Conservation (phyloP, 306 rosid species). For the Vigna unguiculata region DNA sequence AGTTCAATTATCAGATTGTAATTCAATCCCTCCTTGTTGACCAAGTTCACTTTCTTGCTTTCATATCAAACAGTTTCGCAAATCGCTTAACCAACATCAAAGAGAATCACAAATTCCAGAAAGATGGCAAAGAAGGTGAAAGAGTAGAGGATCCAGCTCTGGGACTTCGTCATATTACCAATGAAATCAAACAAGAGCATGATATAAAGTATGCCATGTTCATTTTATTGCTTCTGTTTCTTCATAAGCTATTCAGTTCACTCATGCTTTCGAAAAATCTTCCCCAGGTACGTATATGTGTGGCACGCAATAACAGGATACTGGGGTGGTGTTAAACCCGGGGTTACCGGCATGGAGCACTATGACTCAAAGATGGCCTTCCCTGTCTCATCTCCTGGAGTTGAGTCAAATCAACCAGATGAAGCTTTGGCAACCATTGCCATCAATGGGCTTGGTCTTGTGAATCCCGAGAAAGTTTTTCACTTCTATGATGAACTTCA, state of each 20-base stretch:
- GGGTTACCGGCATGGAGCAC: slow-evolving; percentile 70
- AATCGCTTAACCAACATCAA: slow-evolving; percentile 73
- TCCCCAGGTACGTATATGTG: slow-evolving; percentile 70
- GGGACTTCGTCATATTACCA: slow-evolving; percentile 71
- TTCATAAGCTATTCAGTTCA: neutral
- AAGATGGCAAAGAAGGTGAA: slow-evolving; percentile 78
- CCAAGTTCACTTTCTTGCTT: slow-evolving; percentile 2
- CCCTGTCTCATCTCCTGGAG: slow-evolving; percentile 83
- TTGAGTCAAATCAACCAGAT: slow-evolving; percentile 70
- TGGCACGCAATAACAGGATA: slow-evolving; percentile 97
- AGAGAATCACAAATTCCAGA: slow-evolving; percentile 92
- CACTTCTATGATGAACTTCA: slow-evolving; percentile 86
- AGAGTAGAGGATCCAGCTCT: slow-evolving; percentile 69
- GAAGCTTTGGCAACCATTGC: slow-evolving; percentile 64
- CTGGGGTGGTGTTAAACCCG: slow-evolving; percentile 93
- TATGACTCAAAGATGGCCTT: slow-evolving; percentile 71
- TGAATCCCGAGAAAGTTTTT: slow-evolving; percentile 79
- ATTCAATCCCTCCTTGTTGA: slow-evolving; percentile 1
- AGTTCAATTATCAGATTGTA: slow-evolving; percentile 13
- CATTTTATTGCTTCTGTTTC: slow-evolving; percentile 14
- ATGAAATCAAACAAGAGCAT: slow-evolving; percentile 63
- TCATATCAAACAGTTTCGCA: slow-evolving; percentile 66
- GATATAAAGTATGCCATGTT: slow-evolving; percentile 56
- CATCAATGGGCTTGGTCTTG: slow-evolving; percentile 87
- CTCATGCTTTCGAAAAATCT: slow-evolving; percentile 28